Percentiles rank a stretch among this genome's conserved stretches.
phyloP scores from a whole-genome alignment of 768 basidiomycete species.

The Zangia roseola region DNA sequence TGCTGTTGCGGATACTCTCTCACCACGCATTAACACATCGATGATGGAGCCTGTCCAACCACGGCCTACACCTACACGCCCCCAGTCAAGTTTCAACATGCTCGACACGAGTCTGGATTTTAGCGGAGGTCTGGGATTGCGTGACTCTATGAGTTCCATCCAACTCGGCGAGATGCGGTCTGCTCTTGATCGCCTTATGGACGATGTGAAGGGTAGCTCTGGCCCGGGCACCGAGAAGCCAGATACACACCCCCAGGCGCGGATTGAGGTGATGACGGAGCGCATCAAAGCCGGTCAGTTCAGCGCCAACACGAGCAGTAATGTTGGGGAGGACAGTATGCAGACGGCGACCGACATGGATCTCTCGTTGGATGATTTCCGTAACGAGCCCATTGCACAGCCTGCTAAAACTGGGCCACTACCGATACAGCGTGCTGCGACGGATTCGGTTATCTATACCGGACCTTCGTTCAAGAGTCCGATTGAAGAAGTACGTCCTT shows the following conservation, averaged over 20 bases:
- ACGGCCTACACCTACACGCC: constrained; percentile 5
- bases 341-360: constrained; percentile 35
- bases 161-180: constrained; percentile 71
- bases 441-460: constrained; percentile 43
- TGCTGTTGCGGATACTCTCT: not conserved
- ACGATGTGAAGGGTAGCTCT: constrained; percentile 48
- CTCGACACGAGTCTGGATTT: constrained; percentile 26
- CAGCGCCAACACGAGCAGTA: constrained; percentile 36
- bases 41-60: constrained; percentile 6
- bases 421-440: constrained; percentile 48
- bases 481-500: constrained; percentile 33
- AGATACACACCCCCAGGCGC: constrained; percentile 14
- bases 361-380: constrained; percentile 24
- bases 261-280: constrained; percentile 31
- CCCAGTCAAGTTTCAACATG: constrained; percentile 14
- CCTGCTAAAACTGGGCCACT: constrained; percentile 15
- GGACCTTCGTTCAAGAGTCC: constrained; percentile 36
- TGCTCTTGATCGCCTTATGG: constrained; percentile 71
- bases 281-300: constrained; percentile 33
- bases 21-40: not conserved
- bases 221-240: constrained; percentile 24
- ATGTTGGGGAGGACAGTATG: constrained; percentile 27
- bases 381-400: constrained; percentile 15
- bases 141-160: constrained; percentile 47
- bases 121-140: constrained; percentile 22